A percentile compares a stretch with the other conserved stretches of the same genome.
phyloP scores from a whole-genome alignment of 2,329 filamentous ascomycete genomes.

The Monilinia fructigena region DNA sequence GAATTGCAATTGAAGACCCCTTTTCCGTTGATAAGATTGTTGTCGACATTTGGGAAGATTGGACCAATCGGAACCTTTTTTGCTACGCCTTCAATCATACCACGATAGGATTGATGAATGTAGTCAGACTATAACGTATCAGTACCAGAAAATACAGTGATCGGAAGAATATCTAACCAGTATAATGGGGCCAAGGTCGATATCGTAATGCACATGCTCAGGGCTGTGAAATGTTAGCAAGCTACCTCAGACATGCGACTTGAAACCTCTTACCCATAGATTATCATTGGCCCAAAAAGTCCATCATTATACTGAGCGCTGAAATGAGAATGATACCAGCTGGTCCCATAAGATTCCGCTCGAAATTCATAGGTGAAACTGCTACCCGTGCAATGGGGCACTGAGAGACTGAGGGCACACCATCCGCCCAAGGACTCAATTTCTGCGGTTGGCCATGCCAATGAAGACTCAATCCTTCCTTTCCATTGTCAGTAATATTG shows the following conservation, averaged over 20 bases:
- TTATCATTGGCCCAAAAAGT: conserved; percentile 57
- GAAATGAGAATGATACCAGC: conserved; percentile 62
- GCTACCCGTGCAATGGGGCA: conserved; percentile 57
- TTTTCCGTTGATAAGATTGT: conserved; percentile 35
- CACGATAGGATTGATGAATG: conserved; percentile 45
- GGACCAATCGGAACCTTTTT: conserved; percentile 15
- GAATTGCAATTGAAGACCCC: conserved; percentile 26
- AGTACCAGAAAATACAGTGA: neutral
- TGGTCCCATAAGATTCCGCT: conserved; percentile 46
- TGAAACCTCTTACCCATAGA: conserved; percentile 45
- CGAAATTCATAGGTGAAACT: conserved; percentile 30
- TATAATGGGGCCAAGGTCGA: conserved; percentile 55
- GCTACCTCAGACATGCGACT: too few relatives aligned
- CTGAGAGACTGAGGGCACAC: conserved; percentile 51
- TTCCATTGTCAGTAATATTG: conserved; percentile 49
- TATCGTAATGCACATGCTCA: conserved; percentile 55
- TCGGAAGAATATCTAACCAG: conserved; percentile 20
- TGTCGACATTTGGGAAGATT: conserved; percentile 25
- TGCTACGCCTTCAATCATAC: conserved; percentile 4
- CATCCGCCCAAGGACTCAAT: conserved; percentile 40
- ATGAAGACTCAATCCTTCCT: conserved; percentile 43
- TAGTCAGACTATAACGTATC: conserved; percentile 35
- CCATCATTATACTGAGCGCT: conserved; percentile 51
- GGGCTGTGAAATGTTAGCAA: conserved; percentile 42
- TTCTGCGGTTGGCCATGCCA: conserved; percentile 50